phyloP scores from a whole-genome alignment of 1,284 basidiomycete species.

The Naganishia sp. region DNA sequence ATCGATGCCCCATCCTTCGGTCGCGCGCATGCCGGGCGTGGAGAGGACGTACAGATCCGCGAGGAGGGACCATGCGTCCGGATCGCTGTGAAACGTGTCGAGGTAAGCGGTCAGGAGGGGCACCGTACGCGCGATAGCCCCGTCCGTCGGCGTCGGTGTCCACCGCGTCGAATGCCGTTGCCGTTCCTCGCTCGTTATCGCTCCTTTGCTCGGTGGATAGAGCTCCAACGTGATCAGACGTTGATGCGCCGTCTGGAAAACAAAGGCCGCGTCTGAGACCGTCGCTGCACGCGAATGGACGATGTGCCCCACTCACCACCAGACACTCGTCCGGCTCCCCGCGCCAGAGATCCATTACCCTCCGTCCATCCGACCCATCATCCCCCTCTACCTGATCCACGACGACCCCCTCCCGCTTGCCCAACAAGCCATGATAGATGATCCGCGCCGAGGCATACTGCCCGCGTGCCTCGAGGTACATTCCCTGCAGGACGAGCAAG shows the following conservation, averaged over 20 bases:
- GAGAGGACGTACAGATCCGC: conserved; percentile 70
- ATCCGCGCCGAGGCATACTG: conserved; percentile 48
- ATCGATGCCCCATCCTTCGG: conserved; percentile 46
- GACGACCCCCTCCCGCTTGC: conserved; percentile 6
- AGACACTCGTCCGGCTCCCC: conserved; percentile 29
- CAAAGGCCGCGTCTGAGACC: neutral
- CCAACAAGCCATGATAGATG: conserved; percentile 62
- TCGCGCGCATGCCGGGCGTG: conserved; percentile 11
- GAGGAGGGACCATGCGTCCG: conserved; percentile 91
- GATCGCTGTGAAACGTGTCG: conserved; percentile 89
- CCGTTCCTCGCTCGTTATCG: conserved; percentile 22
- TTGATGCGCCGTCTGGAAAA: conserved; percentile 72
- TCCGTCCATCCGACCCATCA: conserved; percentile 11
- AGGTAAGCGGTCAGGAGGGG: conserved; percentile 76
- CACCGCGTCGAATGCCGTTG: conserved; percentile 17
- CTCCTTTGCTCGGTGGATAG: conserved; percentile 34
- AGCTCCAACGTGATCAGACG: conserved; percentile 69
- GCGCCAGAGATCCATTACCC: conserved; percentile 19
- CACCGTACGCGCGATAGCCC: conserved; percentile 63
- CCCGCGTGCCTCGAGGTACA: conserved; percentile 71
- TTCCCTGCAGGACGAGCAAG: conserved; percentile 78
- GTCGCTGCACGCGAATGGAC: neutral
- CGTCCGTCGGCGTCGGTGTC: conserved; percentile 50
- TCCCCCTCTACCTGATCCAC: conserved; percentile 17
- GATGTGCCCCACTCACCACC: conserved; percentile 8